Evolutionary conservation across 768 basidiomycete genomes (phyloP), one percentile per base, ranked within the genome.

Genomic region (Lyophyllum shimeji): DNA sequence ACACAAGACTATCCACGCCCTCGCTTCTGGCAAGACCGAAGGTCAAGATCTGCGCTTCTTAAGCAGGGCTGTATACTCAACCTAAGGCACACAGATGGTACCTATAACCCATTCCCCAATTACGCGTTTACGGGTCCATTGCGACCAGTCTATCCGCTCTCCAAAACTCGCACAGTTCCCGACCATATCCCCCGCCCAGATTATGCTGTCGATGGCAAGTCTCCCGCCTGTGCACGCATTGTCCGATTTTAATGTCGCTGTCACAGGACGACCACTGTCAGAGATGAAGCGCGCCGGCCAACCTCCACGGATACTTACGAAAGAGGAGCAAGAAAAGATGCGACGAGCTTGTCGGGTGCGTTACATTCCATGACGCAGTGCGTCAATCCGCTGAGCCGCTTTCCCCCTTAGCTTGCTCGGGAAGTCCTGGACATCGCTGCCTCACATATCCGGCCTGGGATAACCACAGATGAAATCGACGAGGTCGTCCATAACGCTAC

Each of bases 391-490:
- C 33, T 48, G 52, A 52, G 21, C 45, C 63, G 18, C 33, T 27
- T 20, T 42, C 45, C 2, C 6, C 31, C 52, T 23, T 58, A 98
- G 97, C 79, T 97, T 60, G 84, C 82, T 3, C 79, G 97, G 47
- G 93, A 99, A 74, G 87, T 99, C n/a, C 81, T 99, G 20, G 95
- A 98, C 69, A 79, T 92, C 54, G 89, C 92, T 17, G 96, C 95
- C 1, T 83, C 95, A 0, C 82, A 86, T 65, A 76, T 98, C 58
- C 78, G 82, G 42, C 92, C 95, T n/a, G 97, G 96, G 33, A 83
- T 97, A 37, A 97, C 96, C 11, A 98, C 97, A 1, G 95, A 98
- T 67, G 93, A 95, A 67, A 80, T 99, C 24, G 97, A 99, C 72
- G 85, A 84, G 55, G 86, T 98, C 60, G 94, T 96, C 13, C 97